Base-by-base conservation (phyloP, 2,329 filamentous ascomycete species). In the Talaromyces sp. region DNA sequence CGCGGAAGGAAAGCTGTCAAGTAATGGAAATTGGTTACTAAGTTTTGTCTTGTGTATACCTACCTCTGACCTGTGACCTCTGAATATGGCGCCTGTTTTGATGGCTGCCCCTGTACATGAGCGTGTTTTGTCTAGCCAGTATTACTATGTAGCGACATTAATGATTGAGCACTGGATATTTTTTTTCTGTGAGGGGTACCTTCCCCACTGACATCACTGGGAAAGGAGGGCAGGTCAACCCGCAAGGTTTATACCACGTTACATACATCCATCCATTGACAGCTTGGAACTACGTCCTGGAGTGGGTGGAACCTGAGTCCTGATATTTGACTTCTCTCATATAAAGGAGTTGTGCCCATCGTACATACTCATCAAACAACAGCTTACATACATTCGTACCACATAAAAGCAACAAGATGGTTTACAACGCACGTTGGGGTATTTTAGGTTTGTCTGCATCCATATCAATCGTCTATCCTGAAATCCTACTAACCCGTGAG, bases 401-500 rank as follows among this genome's bases (percentile, higher is more conserved):
- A 49, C 22, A 50, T 49, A 35, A 59, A 22, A 60, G 24, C 13
- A 74, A 58, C 54, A 66, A 35, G 11, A 66, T 66, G 65, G 65
- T 45, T 43, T 72, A 78, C 67, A 78, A 75, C 66, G 67, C 79
- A 31, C 73, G 75, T 60, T 81, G 79, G 79, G 79, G 79, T 68
- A 80, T 81, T 64, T 74, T 81, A 70, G 78, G 78, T 79, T 73
- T 66, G 76, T 64, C n/a, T 35, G 6, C n/a, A 8, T 19, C 33
- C 27, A 31, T 31, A 31, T 37, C 33, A 37, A 14, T 24, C 6
- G 1, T 11, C 33, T 22, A 7, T 16, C 19, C 37, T 39, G 27
- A 19, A 33, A 39, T 24, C 3, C 19, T 22, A 56, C 52, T 56
- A 13, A 56, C 52, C 19, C 4, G 11, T 56, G 10, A 59, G 13